A percentile compares a stretch with the other conserved stretches of the same genome.
phyloP scores from a whole-genome alignment of 2,329 filamentous ascomycete genomes.

The Acrodontium crateriforme region DNA sequence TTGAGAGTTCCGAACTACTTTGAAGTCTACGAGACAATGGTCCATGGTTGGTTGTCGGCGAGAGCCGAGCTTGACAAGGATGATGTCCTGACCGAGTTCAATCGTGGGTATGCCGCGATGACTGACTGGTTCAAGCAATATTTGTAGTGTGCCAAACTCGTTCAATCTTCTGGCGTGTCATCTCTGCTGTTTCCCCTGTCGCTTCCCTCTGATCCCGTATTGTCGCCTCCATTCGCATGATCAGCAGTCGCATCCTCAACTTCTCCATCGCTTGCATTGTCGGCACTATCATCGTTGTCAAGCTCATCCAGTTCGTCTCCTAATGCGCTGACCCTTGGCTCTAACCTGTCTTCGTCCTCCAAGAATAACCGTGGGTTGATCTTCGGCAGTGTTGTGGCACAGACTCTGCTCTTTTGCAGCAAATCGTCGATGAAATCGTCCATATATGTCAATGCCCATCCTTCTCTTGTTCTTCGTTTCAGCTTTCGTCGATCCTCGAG shows the following conservation, averaged over 20 bases:
- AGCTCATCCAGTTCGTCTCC: conserved; percentile 62
- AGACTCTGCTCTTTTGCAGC: conserved; percentile 75
- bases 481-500: conserved; percentile 74
- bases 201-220: no score
- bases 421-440: conserved; percentile 93
- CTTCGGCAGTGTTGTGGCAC: conserved; percentile 85
- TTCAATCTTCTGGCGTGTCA: no score
- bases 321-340: conserved; percentile 71
- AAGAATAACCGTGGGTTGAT: conserved; percentile 68
- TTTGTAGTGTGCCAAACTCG: no score
- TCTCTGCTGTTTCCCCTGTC: conserved; percentile 7
- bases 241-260: conserved; percentile 8
- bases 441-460: conserved; percentile 63
- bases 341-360: conserved; percentile 79
- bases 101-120: conserved; percentile 4
- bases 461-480: conserved; percentile 58
- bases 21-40: background rate
- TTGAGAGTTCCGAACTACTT: conserved; percentile 2
- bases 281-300: conserved; percentile 48
- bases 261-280: conserved; percentile 18
- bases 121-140: conserved; percentile 3
- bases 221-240: conserved; percentile 2
- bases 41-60: conserved; percentile 4
- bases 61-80: conserved; percentile 2
- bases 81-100: conserved; percentile 1